A percentile compares a stretch with the other conserved stretches of the same genome.
phyloP scores from a whole-genome alignment of 2,329 filamentous ascomycete genomes.

The Pestalotiopsis sp. region DNA sequence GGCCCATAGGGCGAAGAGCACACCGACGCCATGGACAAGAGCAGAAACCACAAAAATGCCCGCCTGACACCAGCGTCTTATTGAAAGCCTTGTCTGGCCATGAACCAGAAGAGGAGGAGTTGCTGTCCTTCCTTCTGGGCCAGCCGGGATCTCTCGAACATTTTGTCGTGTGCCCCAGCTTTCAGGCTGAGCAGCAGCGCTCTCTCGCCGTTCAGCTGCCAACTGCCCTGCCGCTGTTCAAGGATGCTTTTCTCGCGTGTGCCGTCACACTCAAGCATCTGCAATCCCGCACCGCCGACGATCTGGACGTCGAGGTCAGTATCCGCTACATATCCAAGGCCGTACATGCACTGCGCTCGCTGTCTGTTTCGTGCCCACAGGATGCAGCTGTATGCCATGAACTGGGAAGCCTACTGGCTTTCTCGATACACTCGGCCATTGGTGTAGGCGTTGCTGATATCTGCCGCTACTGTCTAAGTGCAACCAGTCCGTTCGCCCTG shows the following conservation, averaged over 20 bases:
- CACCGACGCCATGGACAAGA: slow-evolving; percentile 1
- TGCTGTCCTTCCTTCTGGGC: slow-evolving; percentile 24
- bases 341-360: slow-evolving; percentile 24
- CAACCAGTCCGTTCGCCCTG: slow-evolving; percentile 22
- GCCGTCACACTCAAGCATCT: slow-evolving; percentile 24
- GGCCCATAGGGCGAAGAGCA: slow-evolving; percentile 21
- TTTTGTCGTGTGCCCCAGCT: slow-evolving; percentile 24
- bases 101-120: slow-evolving; percentile 22
- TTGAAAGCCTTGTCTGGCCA: slow-evolving; percentile 16
- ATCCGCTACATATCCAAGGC: slow-evolving; percentile 23
- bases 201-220: slow-evolving; percentile 20
- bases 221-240: slow-evolving; percentile 23
- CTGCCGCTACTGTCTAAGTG: slow-evolving; percentile 26
- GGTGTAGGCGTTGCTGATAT: slow-evolving; percentile 29
- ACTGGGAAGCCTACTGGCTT: slow-evolving; percentile 25
- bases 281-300: slow-evolving; percentile 15
- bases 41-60: neutral
- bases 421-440: slow-evolving; percentile 28
- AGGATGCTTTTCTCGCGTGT: slow-evolving; percentile 30
- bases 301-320: slow-evolving; percentile 13
- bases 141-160: slow-evolving; percentile 23
- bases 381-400: slow-evolving; percentile 25
- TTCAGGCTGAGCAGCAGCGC: slow-evolving; percentile 22
- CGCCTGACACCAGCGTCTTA: neutral
- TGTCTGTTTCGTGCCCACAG: slow-evolving; percentile 21